Evolutionary conservation across 176 grass and related monocot species (phyloP).

Genomic region (Ampelocalamus luodianensis): DNA sequence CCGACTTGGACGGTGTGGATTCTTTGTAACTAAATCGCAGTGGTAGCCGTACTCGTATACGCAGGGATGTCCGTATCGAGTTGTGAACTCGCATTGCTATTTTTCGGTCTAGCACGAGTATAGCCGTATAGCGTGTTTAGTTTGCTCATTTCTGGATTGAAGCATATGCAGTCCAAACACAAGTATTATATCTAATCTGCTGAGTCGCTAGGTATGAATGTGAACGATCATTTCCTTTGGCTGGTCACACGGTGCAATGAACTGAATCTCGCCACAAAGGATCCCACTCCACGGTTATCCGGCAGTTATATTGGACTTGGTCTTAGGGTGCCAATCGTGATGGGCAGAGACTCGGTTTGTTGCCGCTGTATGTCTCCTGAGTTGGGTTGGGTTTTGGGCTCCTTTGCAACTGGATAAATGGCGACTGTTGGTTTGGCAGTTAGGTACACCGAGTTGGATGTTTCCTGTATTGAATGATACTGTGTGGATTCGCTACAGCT

Average conservation of each 20-base stretch:
- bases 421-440: conserved; percentile 44
- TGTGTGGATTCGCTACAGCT: not conserved
- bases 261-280: not conserved
- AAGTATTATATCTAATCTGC: not conserved
- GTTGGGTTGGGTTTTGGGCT: not conserved
- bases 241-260: not conserved
- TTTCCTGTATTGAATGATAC: not conserved
- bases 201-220: not conserved
- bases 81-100: not conserved
- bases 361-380: conserved; percentile 14
- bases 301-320: conserved; percentile 56
- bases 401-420: conserved; percentile 32
- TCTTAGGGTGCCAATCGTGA: not conserved
- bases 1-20: conserved; percentile 6
- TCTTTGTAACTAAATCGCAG: not conserved
- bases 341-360: conserved; percentile 27
- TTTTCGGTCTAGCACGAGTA: not conserved
- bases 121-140: not conserved
- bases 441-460: not conserved
- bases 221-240: not conserved
- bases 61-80: not conserved
- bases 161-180: not conserved
- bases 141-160: not conserved
- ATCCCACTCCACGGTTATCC: conserved; percentile 34
- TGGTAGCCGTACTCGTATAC: not conserved